Conservation (phyloP, 306 rosid genomes). For the Lupinus albus region DNA sequence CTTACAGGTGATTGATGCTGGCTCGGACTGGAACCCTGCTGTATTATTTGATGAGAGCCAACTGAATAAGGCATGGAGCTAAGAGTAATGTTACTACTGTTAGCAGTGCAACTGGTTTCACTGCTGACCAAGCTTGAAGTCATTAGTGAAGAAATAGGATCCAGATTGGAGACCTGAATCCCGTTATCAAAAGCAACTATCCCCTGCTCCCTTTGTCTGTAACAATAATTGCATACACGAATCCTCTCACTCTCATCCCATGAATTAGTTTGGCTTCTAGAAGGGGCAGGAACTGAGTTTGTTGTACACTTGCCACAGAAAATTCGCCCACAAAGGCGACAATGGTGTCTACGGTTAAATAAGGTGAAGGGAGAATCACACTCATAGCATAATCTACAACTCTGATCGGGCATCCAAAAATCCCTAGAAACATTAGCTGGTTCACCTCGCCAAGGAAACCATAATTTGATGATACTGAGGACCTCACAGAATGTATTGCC, state of each 20-base stretch:
- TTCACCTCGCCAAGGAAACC: constrained; percentile 77
- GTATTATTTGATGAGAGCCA: constrained; percentile 56
- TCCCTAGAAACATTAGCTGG: constrained; percentile 73
- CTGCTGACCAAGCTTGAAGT: constrained; percentile 63
- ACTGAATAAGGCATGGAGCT: constrained; percentile 63
- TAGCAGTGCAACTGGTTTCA: constrained; percentile 64
- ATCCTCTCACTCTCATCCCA: constrained; percentile 73
- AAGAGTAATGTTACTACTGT: constrained; percentile 66
- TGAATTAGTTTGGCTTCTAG: constrained; percentile 41
- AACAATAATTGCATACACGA: constrained; percentile 90
- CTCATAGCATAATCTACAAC: constrained; percentile 89
- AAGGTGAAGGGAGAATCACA: constrained; percentile 86
- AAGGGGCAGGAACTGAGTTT: constrained; percentile 69
- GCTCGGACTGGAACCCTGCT: constrained; percentile 54
- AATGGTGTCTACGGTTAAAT: constrained; percentile 89
- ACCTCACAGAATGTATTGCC: constrained; percentile 60
- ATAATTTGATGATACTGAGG: constrained; percentile 61
- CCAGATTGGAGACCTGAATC: constrained; percentile 54
- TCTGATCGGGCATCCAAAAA: constrained; percentile 96
- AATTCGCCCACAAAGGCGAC: constrained; percentile 90
- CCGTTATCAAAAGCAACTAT: constrained; percentile 49
- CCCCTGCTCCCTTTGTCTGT: constrained; percentile 76
- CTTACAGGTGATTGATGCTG: constrained; percentile 53
- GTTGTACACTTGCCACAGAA: constrained; percentile 87
- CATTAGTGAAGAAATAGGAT: constrained; percentile 57